Conservation (phyloP, 2,329 filamentous ascomycete genomes). For the Venturia effusa region DNA sequence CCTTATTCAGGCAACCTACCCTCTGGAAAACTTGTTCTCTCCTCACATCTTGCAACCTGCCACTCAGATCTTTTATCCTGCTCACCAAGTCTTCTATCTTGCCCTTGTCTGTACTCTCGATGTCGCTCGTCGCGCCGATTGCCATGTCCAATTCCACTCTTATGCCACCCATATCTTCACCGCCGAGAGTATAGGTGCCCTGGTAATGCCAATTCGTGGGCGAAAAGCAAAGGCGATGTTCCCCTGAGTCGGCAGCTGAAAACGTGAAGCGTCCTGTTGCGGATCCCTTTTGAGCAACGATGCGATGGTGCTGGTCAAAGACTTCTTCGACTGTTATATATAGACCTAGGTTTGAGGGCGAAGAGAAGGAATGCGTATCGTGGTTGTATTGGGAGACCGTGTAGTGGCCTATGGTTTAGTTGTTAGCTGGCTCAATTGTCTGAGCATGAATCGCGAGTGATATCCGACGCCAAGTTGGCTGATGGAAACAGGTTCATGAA, state of each 20-base stretch:
- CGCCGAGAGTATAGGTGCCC: conserved; percentile 59
- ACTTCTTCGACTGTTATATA: conserved; percentile 92
- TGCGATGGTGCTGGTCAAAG: conserved; percentile 96
- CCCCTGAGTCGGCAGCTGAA: conserved; percentile 84
- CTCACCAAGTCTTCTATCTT: conserved; percentile 85
- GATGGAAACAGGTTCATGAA: background rate
- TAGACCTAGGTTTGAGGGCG: conserved; percentile 68
- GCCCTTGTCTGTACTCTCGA: conserved; percentile 85
- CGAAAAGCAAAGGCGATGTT: conserved; percentile 92
- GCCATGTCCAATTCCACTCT: conserved; percentile 80
- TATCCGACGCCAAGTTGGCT: background rate
- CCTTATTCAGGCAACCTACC: conserved; percentile 35
- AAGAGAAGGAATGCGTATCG: conserved; percentile 53
- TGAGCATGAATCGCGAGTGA: background rate
- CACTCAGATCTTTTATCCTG: conserved; percentile 83
- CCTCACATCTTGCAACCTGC: conserved; percentile 74
- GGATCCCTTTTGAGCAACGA: conserved; percentile 75
- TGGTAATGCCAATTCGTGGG: conserved; percentile 63
- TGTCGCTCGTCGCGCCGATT: conserved; percentile 87
- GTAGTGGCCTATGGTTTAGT: conserved; percentile 57
- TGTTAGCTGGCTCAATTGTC: background rate
- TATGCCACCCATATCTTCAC: conserved; percentile 58
- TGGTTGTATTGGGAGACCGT: conserved; percentile 75
- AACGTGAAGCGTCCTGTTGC: conserved; percentile 84
- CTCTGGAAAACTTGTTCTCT: conserved; percentile 95